phyloP scores from a whole-genome alignment of 2,329 filamentous ascomycete genomes.

The Pseudogymnoascus sp. region DNA sequence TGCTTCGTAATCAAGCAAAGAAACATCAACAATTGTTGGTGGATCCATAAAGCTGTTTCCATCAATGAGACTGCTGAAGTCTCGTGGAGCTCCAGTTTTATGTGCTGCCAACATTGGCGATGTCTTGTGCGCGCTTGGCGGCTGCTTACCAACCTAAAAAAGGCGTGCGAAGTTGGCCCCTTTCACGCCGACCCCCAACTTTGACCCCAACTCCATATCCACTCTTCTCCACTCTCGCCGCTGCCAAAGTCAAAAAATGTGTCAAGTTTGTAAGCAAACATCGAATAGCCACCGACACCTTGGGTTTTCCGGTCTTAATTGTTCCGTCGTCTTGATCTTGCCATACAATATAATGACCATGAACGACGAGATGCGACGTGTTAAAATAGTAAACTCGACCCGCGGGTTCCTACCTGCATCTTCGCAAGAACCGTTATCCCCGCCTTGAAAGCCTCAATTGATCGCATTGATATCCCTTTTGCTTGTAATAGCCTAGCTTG shows the following conservation, averaged over 20 bases:
- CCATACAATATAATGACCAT: neutral
- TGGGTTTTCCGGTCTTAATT: constrained; percentile 6
- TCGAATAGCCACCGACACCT: neutral
- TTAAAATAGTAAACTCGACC: neutral
- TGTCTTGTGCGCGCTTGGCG: constrained; percentile 5
- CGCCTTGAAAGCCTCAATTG: neutral
- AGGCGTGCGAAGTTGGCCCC: neutral
- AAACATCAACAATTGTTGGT: neutral
- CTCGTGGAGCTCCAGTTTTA: neutral
- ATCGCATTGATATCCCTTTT: neutral
- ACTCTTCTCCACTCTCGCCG: constrained; percentile 7
- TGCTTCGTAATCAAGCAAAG: constrained; percentile 7
- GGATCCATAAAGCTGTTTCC: neutral
- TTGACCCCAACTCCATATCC: neutral
- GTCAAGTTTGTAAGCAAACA: constrained; percentile 6
- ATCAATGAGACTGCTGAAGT: neutral
- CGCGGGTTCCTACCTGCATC: neutral
- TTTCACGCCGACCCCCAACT: neutral
- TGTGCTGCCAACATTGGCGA: neutral
- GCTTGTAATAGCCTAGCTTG: neutral
- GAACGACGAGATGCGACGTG: neutral
- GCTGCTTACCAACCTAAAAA: constrained; percentile 1
- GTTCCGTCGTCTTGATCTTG: constrained; percentile 6
- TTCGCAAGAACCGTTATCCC: neutral
- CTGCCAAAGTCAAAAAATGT: constrained; percentile 5